Conservation (phyloP, 495 filamentous ascomycete species). For the Copromyces sp. region DNA sequence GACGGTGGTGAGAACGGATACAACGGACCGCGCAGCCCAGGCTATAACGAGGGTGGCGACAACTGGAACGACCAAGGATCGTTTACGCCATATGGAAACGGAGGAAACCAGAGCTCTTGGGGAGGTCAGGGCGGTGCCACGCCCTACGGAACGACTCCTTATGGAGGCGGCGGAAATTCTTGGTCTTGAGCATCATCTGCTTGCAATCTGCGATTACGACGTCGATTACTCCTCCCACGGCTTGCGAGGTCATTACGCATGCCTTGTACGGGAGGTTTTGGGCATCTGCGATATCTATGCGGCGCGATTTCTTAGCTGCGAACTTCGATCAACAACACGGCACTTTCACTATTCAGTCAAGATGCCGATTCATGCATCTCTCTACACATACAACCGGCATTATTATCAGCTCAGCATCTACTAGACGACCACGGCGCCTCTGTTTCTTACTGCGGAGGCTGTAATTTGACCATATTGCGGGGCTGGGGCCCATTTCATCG, state of each 20-base stretch:
- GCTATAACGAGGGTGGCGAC: slow-evolving; percentile 47
- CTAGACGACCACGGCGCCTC: background rate
- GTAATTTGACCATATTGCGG: background rate
- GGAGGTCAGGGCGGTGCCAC: slow-evolving; percentile 63
- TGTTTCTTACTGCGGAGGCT: background rate
- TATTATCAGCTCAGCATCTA: background rate
- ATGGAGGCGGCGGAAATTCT: slow-evolving; percentile 13
- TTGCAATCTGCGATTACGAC: background rate
- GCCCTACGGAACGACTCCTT: slow-evolving; percentile 38
- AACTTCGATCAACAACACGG: background rate
- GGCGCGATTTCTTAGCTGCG: background rate
- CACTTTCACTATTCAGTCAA: background rate
- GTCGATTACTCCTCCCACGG: background rate
- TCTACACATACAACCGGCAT: background rate
- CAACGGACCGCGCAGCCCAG: slow-evolving; percentile 51
- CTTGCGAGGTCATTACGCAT: background rate
- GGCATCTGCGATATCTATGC: background rate
- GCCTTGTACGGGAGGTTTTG: background rate
- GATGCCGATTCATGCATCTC: background rate
- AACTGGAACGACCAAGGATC: slow-evolving; percentile 53
- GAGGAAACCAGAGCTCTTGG: slow-evolving; percentile 51
- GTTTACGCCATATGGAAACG: slow-evolving; percentile 62
- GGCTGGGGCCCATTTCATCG: background rate
- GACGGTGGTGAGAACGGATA: slow-evolving; percentile 44
- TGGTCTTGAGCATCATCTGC: slow-evolving; percentile 16